A percentile compares a stretch with the other conserved stretches of the same genome.
Evolutionary conservation across 208 protist genomes (phyloP).

Genomic region (Herpetomonas samuelpessoai): DNA sequence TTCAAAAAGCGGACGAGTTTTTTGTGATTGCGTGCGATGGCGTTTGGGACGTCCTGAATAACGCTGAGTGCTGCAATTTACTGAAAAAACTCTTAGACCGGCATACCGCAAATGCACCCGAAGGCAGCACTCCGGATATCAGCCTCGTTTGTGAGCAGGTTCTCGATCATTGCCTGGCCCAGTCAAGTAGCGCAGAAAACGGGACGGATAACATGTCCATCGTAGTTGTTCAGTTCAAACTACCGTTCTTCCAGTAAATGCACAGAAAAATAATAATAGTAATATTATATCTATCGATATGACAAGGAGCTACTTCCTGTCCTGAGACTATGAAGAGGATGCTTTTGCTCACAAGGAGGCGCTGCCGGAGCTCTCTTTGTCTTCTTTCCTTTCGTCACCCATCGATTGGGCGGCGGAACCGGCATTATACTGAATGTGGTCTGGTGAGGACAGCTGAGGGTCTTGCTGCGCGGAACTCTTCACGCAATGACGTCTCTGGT

Average conservation of each 20-base stretch:
- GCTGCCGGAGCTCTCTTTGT: no score
- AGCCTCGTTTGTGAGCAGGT: slow-evolving; percentile 77
- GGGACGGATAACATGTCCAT: slow-evolving; percentile 91
- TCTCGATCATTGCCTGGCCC: slow-evolving; percentile 70
- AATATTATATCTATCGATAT: no score
- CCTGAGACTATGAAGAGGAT: no score
- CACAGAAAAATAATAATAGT: not conserved
- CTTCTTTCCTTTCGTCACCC: no score
- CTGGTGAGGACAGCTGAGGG: no score
- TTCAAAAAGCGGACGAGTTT: slow-evolving; percentile 69
- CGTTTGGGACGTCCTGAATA: slow-evolving; percentile 92
- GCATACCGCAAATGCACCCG: slow-evolving; percentile 12
- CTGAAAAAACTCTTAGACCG: slow-evolving; percentile 36
- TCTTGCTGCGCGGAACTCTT: no score
- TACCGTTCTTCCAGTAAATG: slow-evolving; percentile 47
- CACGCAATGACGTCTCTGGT: no score
- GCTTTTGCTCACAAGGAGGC: no score
- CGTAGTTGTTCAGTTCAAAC: slow-evolving; percentile 85
- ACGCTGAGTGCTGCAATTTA: slow-evolving; percentile 70
- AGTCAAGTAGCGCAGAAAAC: slow-evolving; percentile 38
- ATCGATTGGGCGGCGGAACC: no score
- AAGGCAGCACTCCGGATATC: slow-evolving; percentile 36
- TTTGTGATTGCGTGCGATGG: slow-evolving; percentile 93
- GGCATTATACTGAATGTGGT: no score
- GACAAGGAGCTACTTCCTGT: no score